Conservation (phyloP, 2,329 filamentous ascomycete genomes). For the Penicillium sp. region DNA sequence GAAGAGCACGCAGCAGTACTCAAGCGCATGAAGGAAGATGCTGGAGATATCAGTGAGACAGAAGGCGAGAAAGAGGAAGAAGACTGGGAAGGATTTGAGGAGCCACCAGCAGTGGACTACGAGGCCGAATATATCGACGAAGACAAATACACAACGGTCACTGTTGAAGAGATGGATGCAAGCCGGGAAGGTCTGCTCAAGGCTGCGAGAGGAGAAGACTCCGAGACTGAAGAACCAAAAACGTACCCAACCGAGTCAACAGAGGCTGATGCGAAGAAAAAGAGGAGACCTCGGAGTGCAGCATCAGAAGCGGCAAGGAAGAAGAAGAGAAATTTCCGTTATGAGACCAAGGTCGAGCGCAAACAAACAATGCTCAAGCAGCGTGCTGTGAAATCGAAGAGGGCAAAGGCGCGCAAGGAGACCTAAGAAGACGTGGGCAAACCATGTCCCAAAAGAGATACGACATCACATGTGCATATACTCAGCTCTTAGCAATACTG, state of each 20-base stretch:
- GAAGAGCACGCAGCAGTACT: slow-evolving; percentile 69
- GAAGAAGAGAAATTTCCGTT: slow-evolving; percentile 88
- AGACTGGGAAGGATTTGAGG: slow-evolving; percentile 63
- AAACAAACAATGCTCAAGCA: slow-evolving; percentile 60
- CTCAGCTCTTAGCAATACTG: not conserved
- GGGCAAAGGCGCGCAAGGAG: slow-evolving; percentile 56
- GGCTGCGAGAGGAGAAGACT: slow-evolving; percentile 38
- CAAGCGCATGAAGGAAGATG: slow-evolving; percentile 53
- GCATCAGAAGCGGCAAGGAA: slow-evolving; percentile 60
- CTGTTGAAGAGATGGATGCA: slow-evolving; percentile 81
- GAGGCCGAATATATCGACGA: slow-evolving; percentile 96
- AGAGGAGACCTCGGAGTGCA: slow-evolving; percentile 47
- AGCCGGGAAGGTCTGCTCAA: slow-evolving; percentile 68
- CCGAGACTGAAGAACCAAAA: slow-evolving; percentile 26
- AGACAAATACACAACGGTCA: slow-evolving; percentile 92
- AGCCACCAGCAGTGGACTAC: slow-evolving; percentile 61
- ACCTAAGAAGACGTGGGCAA: slow-evolving; percentile 3
- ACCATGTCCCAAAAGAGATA: not conserved
- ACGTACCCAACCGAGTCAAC: slow-evolving; percentile 33
- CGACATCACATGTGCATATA: slow-evolving; percentile 10
- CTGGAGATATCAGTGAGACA: slow-evolving; percentile 19
- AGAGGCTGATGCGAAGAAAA: slow-evolving; percentile 30
- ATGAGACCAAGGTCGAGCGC: slow-evolving; percentile 83
- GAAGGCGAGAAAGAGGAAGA: slow-evolving; percentile 46
- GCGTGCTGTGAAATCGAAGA: slow-evolving; percentile 65